Evolutionary conservation across 768 basidiomycete species (phyloP), one percentile per base, ranked within the genome.

Genomic region (Pulveroboletus sp.): DNA sequence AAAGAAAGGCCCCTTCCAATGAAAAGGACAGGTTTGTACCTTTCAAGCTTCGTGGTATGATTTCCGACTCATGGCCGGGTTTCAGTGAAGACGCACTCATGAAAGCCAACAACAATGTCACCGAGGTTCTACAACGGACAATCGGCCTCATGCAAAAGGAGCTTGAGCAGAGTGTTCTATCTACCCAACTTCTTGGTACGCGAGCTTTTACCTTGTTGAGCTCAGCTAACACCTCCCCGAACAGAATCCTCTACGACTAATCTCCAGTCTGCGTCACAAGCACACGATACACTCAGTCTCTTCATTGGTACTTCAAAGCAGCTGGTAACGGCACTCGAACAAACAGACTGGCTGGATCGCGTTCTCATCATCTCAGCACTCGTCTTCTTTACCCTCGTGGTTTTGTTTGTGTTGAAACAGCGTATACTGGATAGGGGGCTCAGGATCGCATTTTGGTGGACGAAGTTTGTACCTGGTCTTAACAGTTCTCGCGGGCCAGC

Each of bases 301-400:
- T 63, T 94, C 47, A 81, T 97, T 64, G 72, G 75, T 42, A 84
- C 87, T 38, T 95, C 94, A 3, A 87, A 88, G 59, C 78, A 86
- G 23, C 81, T 99, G 53, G 83, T 98, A 55, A 89, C 85, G 13
- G 82, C 85, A 0, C 82, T 99, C 40, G 90, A 97, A 69, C 85
- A 86, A 51, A 80, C 93, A 14, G 94, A 98, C 73, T 86, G 89
- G 82, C 73, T 94, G 17, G 97, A 99, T 72, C 86, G 94, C 6
- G 65, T 97, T 24, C 72, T 98, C 52, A 86, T 99, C 58, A 70
- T 93, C 46, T 75, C 82, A 2, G 90, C 81, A 0, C 81, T 98
- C 31, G 63, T 75, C 11, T 90, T 97, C 67, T 99, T 99, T 72
- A 52, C 84, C 50, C 79, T 94, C 16, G 85, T 90, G 25, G 83